Evolutionary conservation across 129 eudicot genomes (phyloP).

Genomic region (Glebionis coronaria): DNA sequence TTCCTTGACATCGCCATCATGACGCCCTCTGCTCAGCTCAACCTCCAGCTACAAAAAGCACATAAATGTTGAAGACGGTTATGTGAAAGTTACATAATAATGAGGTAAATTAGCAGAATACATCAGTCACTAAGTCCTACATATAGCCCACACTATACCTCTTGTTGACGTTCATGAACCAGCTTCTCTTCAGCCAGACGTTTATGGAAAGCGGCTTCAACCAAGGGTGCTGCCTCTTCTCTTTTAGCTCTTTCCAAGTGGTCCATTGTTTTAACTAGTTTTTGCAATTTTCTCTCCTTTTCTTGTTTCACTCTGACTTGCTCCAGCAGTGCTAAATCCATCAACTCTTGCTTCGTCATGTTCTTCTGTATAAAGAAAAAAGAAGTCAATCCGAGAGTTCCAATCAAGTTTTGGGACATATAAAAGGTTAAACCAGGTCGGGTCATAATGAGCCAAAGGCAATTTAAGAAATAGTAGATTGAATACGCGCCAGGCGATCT

Average conservation of each 20-base stretch:
- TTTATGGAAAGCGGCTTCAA: constrained; percentile 64
- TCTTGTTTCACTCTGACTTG: constrained; percentile 72
- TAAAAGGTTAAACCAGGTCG: too few relatives aligned
- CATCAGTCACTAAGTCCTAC: too few relatives aligned
- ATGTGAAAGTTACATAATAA: neutral
- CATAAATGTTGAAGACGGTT: neutral
- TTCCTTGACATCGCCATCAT: constrained; percentile 68
- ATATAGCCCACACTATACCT: constrained; percentile 34
- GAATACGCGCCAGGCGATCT: too few relatives aligned
- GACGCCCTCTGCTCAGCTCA: constrained; percentile 67
- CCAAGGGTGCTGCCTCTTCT: constrained; percentile 76
- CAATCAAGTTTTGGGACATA: neutral
- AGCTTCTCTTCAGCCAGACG: constrained; percentile 58
- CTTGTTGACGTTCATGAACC: constrained; percentile 68
- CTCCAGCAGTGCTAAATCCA: constrained; percentile 62
- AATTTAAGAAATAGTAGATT: too few relatives aligned
- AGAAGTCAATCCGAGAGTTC: neutral
- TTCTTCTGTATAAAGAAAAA: constrained; percentile 46
- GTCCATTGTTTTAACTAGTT: constrained; percentile 75
- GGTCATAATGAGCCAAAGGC: too few relatives aligned
- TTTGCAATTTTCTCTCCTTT: constrained; percentile 77
- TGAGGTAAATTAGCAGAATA: too few relatives aligned
- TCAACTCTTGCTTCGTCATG: constrained; percentile 55
- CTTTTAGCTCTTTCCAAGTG: constrained; percentile 85
- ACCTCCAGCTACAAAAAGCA: constrained; percentile 47